phyloP scores from a whole-genome alignment of 495 filamentous ascomycete genomes.

The Sabuloglossum arenarium region DNA sequence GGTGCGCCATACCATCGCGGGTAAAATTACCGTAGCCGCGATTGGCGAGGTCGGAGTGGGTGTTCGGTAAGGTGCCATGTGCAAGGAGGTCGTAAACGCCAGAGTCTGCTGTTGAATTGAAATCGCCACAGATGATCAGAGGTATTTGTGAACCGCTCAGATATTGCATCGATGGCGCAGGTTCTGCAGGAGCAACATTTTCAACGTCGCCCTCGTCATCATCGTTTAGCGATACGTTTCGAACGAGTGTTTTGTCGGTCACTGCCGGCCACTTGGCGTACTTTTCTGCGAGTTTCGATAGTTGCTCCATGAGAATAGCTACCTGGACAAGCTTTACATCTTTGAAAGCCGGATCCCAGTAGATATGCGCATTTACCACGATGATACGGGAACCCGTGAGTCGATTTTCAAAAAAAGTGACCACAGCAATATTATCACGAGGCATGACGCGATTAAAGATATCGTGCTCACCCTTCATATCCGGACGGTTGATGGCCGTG shows the following conservation, averaged over 20 bases:
- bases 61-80: conserved; percentile 44
- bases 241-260: conserved; percentile 50
- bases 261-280: conserved; percentile 56
- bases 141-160: conserved; percentile 68
- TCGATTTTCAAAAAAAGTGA: conserved; percentile 79
- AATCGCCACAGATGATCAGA: conserved; percentile 80
- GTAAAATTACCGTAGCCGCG: conserved; percentile 80
- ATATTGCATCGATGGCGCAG: conserved; percentile 57
- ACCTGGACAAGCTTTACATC: conserved; percentile 94
- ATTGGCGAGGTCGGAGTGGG: conserved; percentile 55
- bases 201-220: conserved; percentile 28
- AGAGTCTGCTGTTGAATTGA: conserved; percentile 72
- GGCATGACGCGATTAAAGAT: conserved; percentile 97
- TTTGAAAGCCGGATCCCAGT: conserved; percentile 74
- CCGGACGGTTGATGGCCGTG: conserved; percentile 73
- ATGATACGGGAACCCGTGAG: conserved; percentile 73
- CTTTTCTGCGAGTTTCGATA: conserved; percentile 62
- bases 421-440: conserved; percentile 82
- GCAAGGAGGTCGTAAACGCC: conserved; percentile 77
- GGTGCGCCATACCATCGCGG: conserved; percentile 73
- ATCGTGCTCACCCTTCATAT: conserved; percentile 88
- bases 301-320: conserved; percentile 78
- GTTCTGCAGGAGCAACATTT: conserved; percentile 14
- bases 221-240: conserved; percentile 29
- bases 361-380: conserved; percentile 79